Percentiles rank a stretch among this genome's conserved stretches.
Conservation (phyloP, 192 early-diverging fungal species). For the Gorgonomyces haynaldii region DNA sequence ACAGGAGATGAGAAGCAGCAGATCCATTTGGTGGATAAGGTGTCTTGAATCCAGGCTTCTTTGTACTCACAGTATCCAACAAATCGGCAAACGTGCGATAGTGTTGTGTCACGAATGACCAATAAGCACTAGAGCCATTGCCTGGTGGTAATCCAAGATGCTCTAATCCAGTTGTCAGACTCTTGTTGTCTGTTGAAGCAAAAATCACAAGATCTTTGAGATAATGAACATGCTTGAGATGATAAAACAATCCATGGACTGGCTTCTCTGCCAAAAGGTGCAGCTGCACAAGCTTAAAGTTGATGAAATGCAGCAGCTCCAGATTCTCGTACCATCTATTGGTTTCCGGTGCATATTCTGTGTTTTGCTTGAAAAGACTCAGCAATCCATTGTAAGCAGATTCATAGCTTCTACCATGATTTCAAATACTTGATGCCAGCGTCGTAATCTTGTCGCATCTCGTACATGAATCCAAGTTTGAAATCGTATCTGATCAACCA, state of each 20-base stretch:
- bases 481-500: conserved; percentile 76
- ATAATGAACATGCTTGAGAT: too few species aligned
- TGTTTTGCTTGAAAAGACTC: too few species aligned
- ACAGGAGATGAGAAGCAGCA: conserved; percentile 11
- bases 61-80: conserved; percentile 49
- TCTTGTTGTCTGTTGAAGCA: too few species aligned
- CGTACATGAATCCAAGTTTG: conserved; percentile 48
- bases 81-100: conserved; percentile 73
- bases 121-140: conserved; percentile 73
- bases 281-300: conserved; percentile 27
- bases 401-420: too few species aligned
- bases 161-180: conserved; percentile 17
- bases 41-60: conserved; percentile 41
- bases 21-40: conserved; percentile 48
- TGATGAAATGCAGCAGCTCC: conserved; percentile 37
- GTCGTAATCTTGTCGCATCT: conserved; percentile 44
- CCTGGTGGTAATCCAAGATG: conserved; percentile 28
- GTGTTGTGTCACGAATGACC: conserved; percentile 73
- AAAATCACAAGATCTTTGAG: too few species aligned
- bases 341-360: too few species aligned
- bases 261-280: conserved; percentile 56
- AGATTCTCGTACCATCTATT: conserved; percentile 34
- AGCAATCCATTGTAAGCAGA: too few species aligned
- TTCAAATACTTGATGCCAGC: conserved; percentile 23
- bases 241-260: too few species aligned